A percentile compares a stretch with the other conserved stretches of the same genome.
These are phyloP conservation scores for Picea sitchensis DNA, from an alignment of 75 land plant genomes.

Conservation along the genomic window DNA sequence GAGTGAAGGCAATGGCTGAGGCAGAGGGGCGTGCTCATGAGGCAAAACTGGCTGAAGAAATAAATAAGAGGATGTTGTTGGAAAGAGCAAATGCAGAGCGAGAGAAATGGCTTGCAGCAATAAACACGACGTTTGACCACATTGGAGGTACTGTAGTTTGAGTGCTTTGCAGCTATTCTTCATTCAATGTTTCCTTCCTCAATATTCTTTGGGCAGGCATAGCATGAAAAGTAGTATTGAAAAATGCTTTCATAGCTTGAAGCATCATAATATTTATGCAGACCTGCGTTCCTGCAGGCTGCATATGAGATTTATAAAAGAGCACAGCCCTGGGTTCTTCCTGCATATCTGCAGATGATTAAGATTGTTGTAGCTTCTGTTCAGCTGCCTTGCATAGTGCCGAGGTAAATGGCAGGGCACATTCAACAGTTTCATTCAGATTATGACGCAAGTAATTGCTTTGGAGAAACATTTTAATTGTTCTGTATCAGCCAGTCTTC, in stretches of 20 bases:
- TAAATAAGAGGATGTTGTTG: conserved; percentile 76
- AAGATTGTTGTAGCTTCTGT: background rate
- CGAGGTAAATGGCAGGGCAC: background rate
- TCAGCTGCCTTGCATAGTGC: background rate
- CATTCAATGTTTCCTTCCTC: background rate
- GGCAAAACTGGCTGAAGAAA: conserved; percentile 80
- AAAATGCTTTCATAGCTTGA: background rate
- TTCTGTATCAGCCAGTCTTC: too few relatives aligned
- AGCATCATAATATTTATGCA: background rate
- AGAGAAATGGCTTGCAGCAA: conserved; percentile 97
- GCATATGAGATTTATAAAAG: background rate
- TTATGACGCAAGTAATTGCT: background rate
- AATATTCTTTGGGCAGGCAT: background rate
- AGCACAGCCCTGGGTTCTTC: background rate
- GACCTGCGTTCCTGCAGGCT: background rate
- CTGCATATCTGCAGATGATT: background rate
- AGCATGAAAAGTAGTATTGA: background rate
- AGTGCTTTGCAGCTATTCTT: too few relatives aligned
- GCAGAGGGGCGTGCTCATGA: conserved; percentile 94
- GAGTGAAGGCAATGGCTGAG: conserved; percentile 90
- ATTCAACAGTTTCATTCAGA: background rate
- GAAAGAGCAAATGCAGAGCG: conserved; percentile 77
- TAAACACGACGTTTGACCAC: conserved; percentile 84
- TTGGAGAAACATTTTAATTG: too few relatives aligned
- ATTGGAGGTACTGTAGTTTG: conserved; percentile 63